Base-by-base conservation (phyloP, 2,329 filamentous ascomycete species). In the Botryotinia calthae region DNA sequence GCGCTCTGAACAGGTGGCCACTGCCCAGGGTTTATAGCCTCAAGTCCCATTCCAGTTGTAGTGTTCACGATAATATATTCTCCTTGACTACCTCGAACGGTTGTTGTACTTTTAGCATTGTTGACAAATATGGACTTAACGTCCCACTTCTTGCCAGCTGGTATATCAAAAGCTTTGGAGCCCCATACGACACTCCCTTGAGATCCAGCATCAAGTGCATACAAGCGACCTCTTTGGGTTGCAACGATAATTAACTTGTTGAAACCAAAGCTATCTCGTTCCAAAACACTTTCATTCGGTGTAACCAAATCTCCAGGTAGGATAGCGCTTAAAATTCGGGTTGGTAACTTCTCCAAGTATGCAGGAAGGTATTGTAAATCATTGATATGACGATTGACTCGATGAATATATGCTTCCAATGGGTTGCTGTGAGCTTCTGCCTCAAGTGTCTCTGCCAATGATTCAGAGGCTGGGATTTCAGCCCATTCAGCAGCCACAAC, bases 401-500 rank as follows among this genome's bases (percentile, higher is more conserved):
- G 91, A 82, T 98, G 94, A 42, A 95, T 83, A 79, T 97, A 99
- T n/a, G 96, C 96, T 18, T 88, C 86, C 9, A 93, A 79, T 4
- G 93, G 86, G 80, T 92, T 97, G 79, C 91, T 92, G 80, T 97
- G 92, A 6, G 93, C 92, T 82, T 99, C 95, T 37, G 93, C 88
- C 76, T 97, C 92, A 12, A 98, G 85, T 44, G 94, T 93, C 80
- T 93, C 91, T 9, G 90, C 94, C 66, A 98, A 85, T 69, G 90
- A 87, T 80, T 95, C 92, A 25, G 88, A 87, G 76, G 91, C 89
- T 20, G 91, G 90, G 9, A 93, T 87, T 67, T 95, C 93, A 0
- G 91, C 92, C 87, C 93, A 97, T 18, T 89, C 88, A 54, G 94
- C 95, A 70, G 93, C 90, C 40, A 93, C 86, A n/a, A 89, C 90